These are phyloP conservation scores for Phialophora expanda DNA, from an alignment of 2,329 filamentous ascomycete species.

Conservation along the genomic window DNA sequence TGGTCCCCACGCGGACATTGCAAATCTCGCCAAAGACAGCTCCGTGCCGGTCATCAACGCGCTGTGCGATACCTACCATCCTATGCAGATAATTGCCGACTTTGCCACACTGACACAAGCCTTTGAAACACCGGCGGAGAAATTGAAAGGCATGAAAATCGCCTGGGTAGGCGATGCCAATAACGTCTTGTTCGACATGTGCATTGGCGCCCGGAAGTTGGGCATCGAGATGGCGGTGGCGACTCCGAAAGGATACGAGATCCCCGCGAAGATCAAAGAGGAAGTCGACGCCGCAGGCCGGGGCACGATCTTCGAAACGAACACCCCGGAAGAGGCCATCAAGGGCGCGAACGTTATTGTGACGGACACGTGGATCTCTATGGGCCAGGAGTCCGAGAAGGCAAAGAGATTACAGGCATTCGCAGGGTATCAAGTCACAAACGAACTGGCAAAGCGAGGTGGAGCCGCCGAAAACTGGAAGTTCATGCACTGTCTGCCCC, in stretches of 20 bases:
- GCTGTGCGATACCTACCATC: constrained; percentile 88
- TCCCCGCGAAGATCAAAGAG: constrained; percentile 74
- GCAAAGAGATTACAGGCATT: constrained; percentile 80
- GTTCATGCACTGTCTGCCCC: constrained; percentile 97
- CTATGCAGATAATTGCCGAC: constrained; percentile 91
- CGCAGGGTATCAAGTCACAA: constrained; percentile 87
- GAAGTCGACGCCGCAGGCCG: constrained; percentile 70
- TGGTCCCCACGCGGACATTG: constrained; percentile 75
- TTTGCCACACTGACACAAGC: constrained; percentile 86
- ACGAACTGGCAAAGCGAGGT: constrained; percentile 78
- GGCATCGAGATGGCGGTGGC: constrained; percentile 87
- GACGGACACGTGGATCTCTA: constrained; percentile 97
- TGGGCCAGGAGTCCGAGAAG: constrained; percentile 92
- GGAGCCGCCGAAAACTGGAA: constrained; percentile 90
- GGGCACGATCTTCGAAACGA: constrained; percentile 73
- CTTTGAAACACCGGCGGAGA: constrained; percentile 62
- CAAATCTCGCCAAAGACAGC: constrained; percentile 71
- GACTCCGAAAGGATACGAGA: constrained; percentile 81
- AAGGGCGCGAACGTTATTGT: constrained; percentile 87
- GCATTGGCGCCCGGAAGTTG: constrained; percentile 83
- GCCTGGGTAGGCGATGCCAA: constrained; percentile 97
- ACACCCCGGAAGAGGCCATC: constrained; percentile 80
- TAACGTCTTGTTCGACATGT: constrained; percentile 93
- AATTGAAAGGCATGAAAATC: constrained; percentile 82
- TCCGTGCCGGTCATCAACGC: constrained; percentile 84